Percentiles rank a stretch among this genome's conserved stretches.
phyloP scores from a whole-genome alignment of 164 flowering plant species.

The Annona squamosa region DNA sequence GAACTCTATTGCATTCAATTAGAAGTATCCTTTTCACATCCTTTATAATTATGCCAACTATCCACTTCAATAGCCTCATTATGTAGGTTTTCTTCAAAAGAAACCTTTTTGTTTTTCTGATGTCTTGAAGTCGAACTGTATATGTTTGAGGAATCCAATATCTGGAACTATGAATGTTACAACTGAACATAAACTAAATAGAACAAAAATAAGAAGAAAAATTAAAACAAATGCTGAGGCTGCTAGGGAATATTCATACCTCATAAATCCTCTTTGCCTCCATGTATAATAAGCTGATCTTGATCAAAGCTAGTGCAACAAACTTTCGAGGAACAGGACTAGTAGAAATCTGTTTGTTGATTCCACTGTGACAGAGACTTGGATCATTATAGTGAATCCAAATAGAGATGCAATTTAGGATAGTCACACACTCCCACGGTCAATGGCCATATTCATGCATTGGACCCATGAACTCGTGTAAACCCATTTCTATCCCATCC shows the following conservation, averaged over 20 bases:
- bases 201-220: neutral
- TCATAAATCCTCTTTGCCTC: slow-evolving; percentile 72
- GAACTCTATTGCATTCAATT: too few species aligned
- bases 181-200: too few species aligned
- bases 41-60: too few species aligned
- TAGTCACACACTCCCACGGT: neutral
- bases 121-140: neutral
- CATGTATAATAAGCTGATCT: slow-evolving; percentile 71
- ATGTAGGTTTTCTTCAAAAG: too few species aligned
- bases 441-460: neutral
- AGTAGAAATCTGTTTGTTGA: slow-evolving; percentile 67
- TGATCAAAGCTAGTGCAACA: slow-evolving; percentile 57
- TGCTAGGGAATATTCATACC: slow-evolving; percentile 31
- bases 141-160: neutral
- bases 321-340: slow-evolving; percentile 52
- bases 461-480: neutral
- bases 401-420: neutral
- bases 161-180: too few species aligned
- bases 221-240: neutral
- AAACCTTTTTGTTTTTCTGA: too few species aligned
- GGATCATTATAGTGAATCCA: neutral
- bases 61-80: too few species aligned
- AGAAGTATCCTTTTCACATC: too few species aligned
- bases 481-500: neutral
- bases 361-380: slow-evolving; percentile 49